Base-by-base conservation (phyloP, 164 flowering plant genomes). In the Berberis thunbergii region DNA sequence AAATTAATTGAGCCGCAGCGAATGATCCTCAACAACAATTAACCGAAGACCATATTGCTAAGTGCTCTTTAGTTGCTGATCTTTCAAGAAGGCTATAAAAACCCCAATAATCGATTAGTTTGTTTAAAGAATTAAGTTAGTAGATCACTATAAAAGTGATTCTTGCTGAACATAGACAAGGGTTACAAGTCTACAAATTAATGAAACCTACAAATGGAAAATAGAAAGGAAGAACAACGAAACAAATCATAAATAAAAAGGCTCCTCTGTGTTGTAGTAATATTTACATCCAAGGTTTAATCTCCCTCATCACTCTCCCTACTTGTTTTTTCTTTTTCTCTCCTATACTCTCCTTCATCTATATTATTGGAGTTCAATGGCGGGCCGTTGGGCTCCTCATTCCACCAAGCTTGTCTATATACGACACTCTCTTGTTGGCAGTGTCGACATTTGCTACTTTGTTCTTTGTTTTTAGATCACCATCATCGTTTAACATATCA, bases 331-430 rank as follows among this genome's bases (percentile, higher is more conserved):
- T 50, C 59, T 58, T 41, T 43, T 49, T 43, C 9, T 1, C 12
- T 43, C 56, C 55, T 40, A 26, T 26, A 26, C 26, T 26, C 26
- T 26, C 26, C 26, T 26, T 26, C 26, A 26, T 26, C 26, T 26
- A 26, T 26, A 26, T 26, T 26, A 26, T 26, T 26, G 0, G 26
- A 26, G 26, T 26, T 56, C 50, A 44, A 70, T 90, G 93, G 60
- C 97, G 91, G 46, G 93, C 68, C 11, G 91, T 87, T 8, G 98
- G 97, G 60, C 98, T 94, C 80, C 92, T 81, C 49, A 75, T 12
- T 13, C 83, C 91, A 39, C 88, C 97, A 43, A 91, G 85, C 71
- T 72, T 81, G 68, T 84, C 88, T 12, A 80, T 76, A 61, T 85
- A 88, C 2, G 95, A 85, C 57, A 70, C 5, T 64, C 63, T 86